Percentiles rank a stretch among this genome's conserved stretches.
Conservation (phyloP, 2,329 filamentous ascomycete genomes). For the Diplodia intermedia region DNA sequence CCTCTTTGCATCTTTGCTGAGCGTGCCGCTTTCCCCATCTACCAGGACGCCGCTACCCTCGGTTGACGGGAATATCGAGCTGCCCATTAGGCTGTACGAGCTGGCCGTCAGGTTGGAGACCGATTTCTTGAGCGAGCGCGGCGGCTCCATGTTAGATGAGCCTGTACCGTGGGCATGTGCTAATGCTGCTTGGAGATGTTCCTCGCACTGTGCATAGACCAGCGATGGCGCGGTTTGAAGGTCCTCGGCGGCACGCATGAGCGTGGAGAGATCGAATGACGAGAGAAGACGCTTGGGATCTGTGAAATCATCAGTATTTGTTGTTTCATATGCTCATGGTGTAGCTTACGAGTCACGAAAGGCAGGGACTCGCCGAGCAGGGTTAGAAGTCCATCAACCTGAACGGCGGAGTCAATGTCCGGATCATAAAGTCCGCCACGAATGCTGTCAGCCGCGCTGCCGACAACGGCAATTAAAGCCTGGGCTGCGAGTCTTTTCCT, state of each 20-base stretch:
- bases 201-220: slow-evolving; percentile 76
- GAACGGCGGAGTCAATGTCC: slow-evolving; percentile 79
- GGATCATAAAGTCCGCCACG: slow-evolving; percentile 88
- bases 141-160: slow-evolving; percentile 37
- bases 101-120: slow-evolving; percentile 59
- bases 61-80: slow-evolving; percentile 65
- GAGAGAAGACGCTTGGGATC: slow-evolving; percentile 66
- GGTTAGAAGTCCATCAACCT: slow-evolving; percentile 83
- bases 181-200: slow-evolving; percentile 78
- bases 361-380: slow-evolving; percentile 84
- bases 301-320: slow-evolving; percentile 38
- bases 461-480: slow-evolving; percentile 81
- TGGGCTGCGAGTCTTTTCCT: slow-evolving; percentile 73
- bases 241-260: slow-evolving; percentile 81
- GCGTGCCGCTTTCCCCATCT: slow-evolving; percentile 36
- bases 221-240: slow-evolving; percentile 75
- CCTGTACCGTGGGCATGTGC: slow-evolving; percentile 63
- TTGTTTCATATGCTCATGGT: slow-evolving; percentile 36
- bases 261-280: slow-evolving; percentile 73
- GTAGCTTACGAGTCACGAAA: slow-evolving; percentile 63
- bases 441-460: slow-evolving; percentile 87
- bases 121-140: slow-evolving; percentile 63
- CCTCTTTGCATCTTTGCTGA: slow-evolving; percentile 55
- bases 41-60: slow-evolving; percentile 59
- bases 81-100: slow-evolving; percentile 70